Conservation (phyloP, 1,284 basidiomycete species). For the Heterobasidion parviporum region DNA sequence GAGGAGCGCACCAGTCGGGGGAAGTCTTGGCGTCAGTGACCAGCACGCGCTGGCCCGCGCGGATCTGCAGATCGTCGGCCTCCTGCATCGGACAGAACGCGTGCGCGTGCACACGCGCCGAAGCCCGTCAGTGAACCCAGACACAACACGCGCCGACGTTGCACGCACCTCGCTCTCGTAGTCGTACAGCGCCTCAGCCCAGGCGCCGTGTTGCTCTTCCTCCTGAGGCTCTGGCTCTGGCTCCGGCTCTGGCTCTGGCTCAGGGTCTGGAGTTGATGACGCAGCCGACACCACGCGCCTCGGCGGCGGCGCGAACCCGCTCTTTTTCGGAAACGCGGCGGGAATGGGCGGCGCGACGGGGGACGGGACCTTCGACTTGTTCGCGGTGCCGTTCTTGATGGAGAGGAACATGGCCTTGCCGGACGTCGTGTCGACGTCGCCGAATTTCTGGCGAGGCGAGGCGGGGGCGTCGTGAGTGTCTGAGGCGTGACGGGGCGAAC, state of each 20-base stretch:
- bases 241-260: slow-evolving; percentile 11
- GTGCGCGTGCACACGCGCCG: not conserved
- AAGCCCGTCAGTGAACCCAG: not conserved
- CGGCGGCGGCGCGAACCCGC: slow-evolving; percentile 41
- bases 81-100: slow-evolving; percentile 36
- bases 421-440: slow-evolving; percentile 50
- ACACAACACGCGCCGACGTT: not conserved
- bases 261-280: not conserved
- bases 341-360: slow-evolving; percentile 32
- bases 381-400: slow-evolving; percentile 30
- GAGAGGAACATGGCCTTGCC: slow-evolving; percentile 42
- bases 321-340: slow-evolving; percentile 37
- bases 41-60: slow-evolving; percentile 44
- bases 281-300: slow-evolving; percentile 22
- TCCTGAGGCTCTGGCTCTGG: slow-evolving; percentile 17
- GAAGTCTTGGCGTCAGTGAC: slow-evolving; percentile 53
- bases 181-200: slow-evolving; percentile 73
- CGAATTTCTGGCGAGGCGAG: slow-evolving; percentile 39
- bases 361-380: slow-evolving; percentile 27
- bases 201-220: slow-evolving; percentile 48
- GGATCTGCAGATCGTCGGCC: slow-evolving; percentile 52
- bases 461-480: not conserved
- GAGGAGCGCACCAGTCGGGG: slow-evolving; percentile 56
- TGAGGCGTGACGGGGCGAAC: not conserved
- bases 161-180: slow-evolving; percentile 54